phyloP scores from a whole-genome alignment of 345 rosid species.

The Corchorus olitorius region DNA sequence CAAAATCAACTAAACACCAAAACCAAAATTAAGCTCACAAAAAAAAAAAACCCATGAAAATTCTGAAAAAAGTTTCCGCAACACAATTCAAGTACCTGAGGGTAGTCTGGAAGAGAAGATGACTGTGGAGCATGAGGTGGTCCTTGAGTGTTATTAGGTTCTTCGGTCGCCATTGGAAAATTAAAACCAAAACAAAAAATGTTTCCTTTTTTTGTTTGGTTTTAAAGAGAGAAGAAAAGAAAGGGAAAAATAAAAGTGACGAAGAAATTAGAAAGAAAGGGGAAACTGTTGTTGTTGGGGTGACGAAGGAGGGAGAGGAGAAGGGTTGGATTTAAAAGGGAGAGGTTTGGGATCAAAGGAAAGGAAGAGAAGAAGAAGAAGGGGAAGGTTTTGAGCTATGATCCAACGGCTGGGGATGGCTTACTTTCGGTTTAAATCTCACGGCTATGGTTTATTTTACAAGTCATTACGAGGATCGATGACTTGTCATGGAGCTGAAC shows the following conservation, averaged over 20 bases:
- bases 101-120: slow-evolving; percentile 36
- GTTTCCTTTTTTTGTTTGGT: neutral
- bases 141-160: slow-evolving; percentile 4
- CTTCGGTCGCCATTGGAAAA: slow-evolving; percentile 38
- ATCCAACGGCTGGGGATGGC: slow-evolving; percentile 38
- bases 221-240: neutral
- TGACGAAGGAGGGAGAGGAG: neutral
- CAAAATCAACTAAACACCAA: slow-evolving; percentile 58
- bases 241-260: no score
- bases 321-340: slow-evolving; percentile 11
- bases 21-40: neutral
- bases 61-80: neutral
- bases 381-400: neutral
- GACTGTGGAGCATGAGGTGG: slow-evolving; percentile 10
- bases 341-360: slow-evolving; percentile 13
- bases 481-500: slow-evolving; percentile 27
- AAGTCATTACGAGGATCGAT: slow-evolving; percentile 30
- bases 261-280: neutral
- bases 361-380: neutral
- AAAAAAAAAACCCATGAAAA: neutral
- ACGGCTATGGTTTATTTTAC: slow-evolving; percentile 22
- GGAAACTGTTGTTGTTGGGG: neutral
- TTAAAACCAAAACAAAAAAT: neutral
- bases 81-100: slow-evolving; percentile 29
- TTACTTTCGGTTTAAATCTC: slow-evolving; percentile 11